Evolutionary conservation across 2,329 filamentous ascomycete genomes (phyloP), one percentile per base, ranked within the genome.

Genomic region (Endoconidiophora laricicola): DNA sequence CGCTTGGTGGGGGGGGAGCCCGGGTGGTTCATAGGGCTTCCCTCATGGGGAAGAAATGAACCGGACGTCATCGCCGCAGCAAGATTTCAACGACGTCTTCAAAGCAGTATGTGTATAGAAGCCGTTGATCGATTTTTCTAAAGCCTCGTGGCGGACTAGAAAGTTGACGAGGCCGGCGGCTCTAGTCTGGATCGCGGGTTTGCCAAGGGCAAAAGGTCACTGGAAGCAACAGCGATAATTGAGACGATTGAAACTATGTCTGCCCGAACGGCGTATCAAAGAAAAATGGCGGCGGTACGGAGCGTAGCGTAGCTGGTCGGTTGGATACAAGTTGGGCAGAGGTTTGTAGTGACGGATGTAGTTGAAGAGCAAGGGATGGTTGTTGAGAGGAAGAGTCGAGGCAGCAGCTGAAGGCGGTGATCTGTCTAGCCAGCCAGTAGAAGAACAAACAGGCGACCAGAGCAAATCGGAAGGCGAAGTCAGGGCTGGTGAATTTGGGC

Each of bases 1-100:
- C 86, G 79, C 69, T 83, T 93, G 57, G 79, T 86, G 26, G 86
- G 86, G 50, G 84, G 85, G 40, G 85, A 86, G 62, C 73, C 62
- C 62, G 72, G 60, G 65, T 67, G 65, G 61, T 64, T 55, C 46
- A 60, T 58, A 54, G 59, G 60, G 55, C 59, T 63, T 53, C 60
- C 58, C 53, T 60, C 59, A 53, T 58, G 60, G 41, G 60, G 56
- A 52, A 62, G 62, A 39, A 60, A 58, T 50, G 61, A 58, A 53
- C 63, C 60, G 48, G 64, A 65, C 55, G 64, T 58, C 65, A 67
- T 67, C 20, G 46, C 37, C 37, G 42, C 50, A 24, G 47, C 44
- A 43, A 33, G 29, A 33, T 33, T 9, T 33, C 2, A 12, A 7
- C 29, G 12, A 22, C 20, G 39, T 16, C 14, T 16, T 16, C 12